Evolutionary conservation across 2,329 filamentous ascomycete species (phyloP).

Genomic region (Pseudonectria foliicola): DNA sequence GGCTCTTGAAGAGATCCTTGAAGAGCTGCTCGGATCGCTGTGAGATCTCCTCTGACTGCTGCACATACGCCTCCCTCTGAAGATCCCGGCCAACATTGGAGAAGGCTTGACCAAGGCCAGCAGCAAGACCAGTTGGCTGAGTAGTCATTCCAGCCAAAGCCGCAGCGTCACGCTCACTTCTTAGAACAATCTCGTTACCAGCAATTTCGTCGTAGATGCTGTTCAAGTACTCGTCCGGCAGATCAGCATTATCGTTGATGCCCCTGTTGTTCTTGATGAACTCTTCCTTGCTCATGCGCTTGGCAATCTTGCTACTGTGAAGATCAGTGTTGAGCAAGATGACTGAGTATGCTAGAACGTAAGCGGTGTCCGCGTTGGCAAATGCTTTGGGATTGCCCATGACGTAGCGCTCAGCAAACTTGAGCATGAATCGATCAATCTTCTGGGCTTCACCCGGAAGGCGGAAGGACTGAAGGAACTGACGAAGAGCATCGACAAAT

Average conservation of each 20-base stretch:
- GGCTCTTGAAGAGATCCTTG: conserved; percentile 84
- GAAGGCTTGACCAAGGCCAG: conserved; percentile 79
- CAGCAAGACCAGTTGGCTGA: conserved; percentile 64
- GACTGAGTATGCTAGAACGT: conserved; percentile 91
- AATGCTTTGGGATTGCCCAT: conserved; percentile 94
- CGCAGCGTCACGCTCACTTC: conserved; percentile 84
- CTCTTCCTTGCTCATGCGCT: conserved; percentile 90
- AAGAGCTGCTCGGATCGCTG: conserved; percentile 73
- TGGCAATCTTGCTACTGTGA: conserved; percentile 77
- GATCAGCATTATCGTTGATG: conserved; percentile 92
- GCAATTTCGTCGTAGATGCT: conserved; percentile 90
- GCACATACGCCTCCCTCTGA: conserved; percentile 85
- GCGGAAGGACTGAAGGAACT: conserved; percentile 91
- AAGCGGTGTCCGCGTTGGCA: conserved; percentile 95
- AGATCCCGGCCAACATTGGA: conserved; percentile 88
- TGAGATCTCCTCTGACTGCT: conserved; percentile 90
- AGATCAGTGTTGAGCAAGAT: conserved; percentile 95
- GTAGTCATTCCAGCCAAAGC: conserved; percentile 64
- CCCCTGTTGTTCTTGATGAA: conserved; percentile 99
- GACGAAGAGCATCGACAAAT: conserved; percentile 85
- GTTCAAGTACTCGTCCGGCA: conserved; percentile 86
- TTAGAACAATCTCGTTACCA: conserved; percentile 86
- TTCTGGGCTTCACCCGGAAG: conserved; percentile 95
- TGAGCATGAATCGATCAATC: conserved; percentile 98
- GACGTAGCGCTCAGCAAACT: conserved; percentile 94